phyloP scores from a whole-genome alignment of 257 asterid species.

The Cynanchum wilfordii region DNA sequence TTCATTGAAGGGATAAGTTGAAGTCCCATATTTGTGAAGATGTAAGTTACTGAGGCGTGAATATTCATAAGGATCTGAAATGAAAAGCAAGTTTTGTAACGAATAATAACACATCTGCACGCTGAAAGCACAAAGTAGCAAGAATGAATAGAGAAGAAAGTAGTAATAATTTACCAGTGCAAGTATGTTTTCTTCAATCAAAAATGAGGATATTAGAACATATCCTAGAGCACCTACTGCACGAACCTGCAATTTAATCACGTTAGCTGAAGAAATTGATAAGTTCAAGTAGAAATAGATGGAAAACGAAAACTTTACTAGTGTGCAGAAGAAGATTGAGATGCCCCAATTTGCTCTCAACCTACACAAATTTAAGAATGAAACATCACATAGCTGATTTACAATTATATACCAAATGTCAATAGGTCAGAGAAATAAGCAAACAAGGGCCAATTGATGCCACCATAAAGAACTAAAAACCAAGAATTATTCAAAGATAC shows the following conservation, averaged over 20 bases:
- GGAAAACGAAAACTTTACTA: conserved; percentile 43
- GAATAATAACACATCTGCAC: background rate
- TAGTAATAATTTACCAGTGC: conserved; percentile 52
- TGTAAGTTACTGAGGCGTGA: conserved; percentile 63
- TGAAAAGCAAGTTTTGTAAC: background rate
- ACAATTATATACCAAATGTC: background rate
- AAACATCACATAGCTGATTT: background rate
- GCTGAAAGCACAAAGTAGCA: background rate
- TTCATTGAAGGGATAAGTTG: conserved; percentile 75
- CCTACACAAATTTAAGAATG: conserved; percentile 41
- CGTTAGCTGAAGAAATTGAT: conserved; percentile 2
- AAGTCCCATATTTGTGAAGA: conserved; percentile 61
- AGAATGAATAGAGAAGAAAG: background rate
- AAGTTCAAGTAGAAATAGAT: conserved; percentile 13
- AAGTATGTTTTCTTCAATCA: conserved; percentile 89
- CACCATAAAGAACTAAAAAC: background rate
- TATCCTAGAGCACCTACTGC: conserved; percentile 80
- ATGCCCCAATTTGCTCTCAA: conserved; percentile 60
- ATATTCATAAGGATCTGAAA: conserved; percentile 73
- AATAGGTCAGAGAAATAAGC: background rate
- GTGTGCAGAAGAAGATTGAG: conserved; percentile 70
- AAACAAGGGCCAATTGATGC: background rate
- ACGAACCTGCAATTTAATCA: conserved; percentile 56
- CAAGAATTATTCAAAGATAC: background rate
- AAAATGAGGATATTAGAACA: conserved; percentile 69